Evolutionary conservation across 176 grass and related monocot genomes (phyloP), one percentile per base, ranked within the genome.

Genomic region (Avena sativa): DNA sequence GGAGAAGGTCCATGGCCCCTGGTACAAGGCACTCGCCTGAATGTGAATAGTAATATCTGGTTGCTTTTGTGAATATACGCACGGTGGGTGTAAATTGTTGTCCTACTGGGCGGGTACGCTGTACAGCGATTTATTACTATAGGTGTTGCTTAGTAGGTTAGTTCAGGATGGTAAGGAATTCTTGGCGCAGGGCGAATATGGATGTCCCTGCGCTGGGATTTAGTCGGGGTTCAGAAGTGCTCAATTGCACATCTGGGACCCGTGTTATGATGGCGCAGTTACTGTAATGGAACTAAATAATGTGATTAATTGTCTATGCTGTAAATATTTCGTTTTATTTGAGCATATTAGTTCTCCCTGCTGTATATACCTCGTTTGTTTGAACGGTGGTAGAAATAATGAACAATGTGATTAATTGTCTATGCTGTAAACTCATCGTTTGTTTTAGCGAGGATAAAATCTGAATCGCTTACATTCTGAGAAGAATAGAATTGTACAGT

Each of bases 1-100:
- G 4, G 87, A 83, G 76, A 72, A 86, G 25, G 93, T 96, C 64
- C 94, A 99, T 26, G 92, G 90, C 12, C 92, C 87, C 8, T 98
- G 97, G 97, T 98, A 94, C 79, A 89, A 87, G 28, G 85, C 84
- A 8, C 82, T 89, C 58, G 81, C 82, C 25, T 87, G 82, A 91
- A 85, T 94, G 34, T 88, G 79, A 91, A 65, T 79, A 73, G 34
- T 13, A 5, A 25, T 13, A 5, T 74, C 48, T 67, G 59, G 14
- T 82, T 48, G 26, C n/a, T 47, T 76, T 65, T 91, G 82, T 90
- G 86, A 81, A 91, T 90, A 86, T 73, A 43, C 40, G 14, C 28
- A 64, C 8, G 43, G 62, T 19, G 34, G 70, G 1, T 86, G 83
- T 76, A 78, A 86, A 85, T 89, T 89, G 43, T 52, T 82, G 66